Conservation (phyloP, 2,329 filamentous ascomycete genomes). For the Fusarium xyrophilum region DNA sequence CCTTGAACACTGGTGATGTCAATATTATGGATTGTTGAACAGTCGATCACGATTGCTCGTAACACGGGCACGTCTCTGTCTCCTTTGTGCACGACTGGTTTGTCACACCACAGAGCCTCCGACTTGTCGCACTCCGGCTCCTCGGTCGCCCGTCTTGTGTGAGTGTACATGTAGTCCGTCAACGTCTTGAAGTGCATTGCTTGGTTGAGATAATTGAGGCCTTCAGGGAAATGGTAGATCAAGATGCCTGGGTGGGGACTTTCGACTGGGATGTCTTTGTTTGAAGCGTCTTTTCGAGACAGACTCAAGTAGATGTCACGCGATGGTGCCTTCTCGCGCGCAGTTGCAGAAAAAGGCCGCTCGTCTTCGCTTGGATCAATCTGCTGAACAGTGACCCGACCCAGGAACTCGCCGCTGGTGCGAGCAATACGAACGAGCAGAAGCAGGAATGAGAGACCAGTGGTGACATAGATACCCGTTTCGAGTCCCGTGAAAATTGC, state of each 20-base stretch:
- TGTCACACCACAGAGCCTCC: slow-evolving; percentile 64
- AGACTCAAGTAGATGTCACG: slow-evolving; percentile 53
- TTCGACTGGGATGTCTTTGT: slow-evolving; percentile 52
- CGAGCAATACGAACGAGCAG: slow-evolving; percentile 56
- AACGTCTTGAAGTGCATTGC: slow-evolving; percentile 56
- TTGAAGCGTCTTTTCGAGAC: slow-evolving; percentile 52
- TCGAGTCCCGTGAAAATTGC: slow-evolving; percentile 59
- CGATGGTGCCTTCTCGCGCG: neutral
- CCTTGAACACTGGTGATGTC: slow-evolving; percentile 66
- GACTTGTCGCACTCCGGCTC: slow-evolving; percentile 44
- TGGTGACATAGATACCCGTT: slow-evolving; percentile 58
- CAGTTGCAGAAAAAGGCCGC: neutral
- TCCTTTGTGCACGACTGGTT: slow-evolving; percentile 23
- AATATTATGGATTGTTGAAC: slow-evolving; percentile 62
- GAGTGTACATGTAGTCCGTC: slow-evolving; percentile 12
- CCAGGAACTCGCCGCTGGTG: slow-evolving; percentile 57
- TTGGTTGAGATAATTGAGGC: slow-evolving; percentile 61
- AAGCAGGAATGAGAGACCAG: slow-evolving; percentile 52
- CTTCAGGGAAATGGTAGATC: slow-evolving; percentile 59
- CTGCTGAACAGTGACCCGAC: slow-evolving; percentile 43
- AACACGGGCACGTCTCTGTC: slow-evolving; percentile 52
- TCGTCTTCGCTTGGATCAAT: slow-evolving; percentile 3
- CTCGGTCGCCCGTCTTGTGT: slow-evolving; percentile 51
- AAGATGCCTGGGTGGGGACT: slow-evolving; percentile 58
- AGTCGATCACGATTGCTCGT: slow-evolving; percentile 64